Evolutionary conservation across 352 stramenopile genomes (phyloP).

Genomic region (Pythium dissimile): DNA sequence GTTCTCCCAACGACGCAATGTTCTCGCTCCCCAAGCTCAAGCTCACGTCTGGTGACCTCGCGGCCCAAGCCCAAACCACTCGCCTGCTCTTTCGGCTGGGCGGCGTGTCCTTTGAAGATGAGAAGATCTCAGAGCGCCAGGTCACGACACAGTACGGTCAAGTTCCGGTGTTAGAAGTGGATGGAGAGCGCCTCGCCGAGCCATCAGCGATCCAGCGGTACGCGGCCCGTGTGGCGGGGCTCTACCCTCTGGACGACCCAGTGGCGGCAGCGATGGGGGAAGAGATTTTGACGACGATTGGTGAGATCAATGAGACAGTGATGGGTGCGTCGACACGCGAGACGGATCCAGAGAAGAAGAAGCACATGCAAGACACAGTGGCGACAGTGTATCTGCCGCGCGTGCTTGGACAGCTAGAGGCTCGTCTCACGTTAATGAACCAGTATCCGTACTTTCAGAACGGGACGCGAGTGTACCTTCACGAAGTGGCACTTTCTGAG

Average conservation of each 20-base stretch:
- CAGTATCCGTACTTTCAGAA: background rate
- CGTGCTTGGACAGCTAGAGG: background rate
- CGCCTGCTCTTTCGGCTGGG: constrained; percentile 57
- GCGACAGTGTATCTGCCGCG: background rate
- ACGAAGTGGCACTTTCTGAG: constrained; percentile 17
- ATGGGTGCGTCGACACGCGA: background rate
- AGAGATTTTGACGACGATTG: constrained; percentile 32
- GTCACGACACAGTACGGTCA: constrained; percentile 34
- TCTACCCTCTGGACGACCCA: constrained; percentile 38
- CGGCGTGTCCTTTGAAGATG: constrained; percentile 56
- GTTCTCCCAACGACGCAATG: too few species aligned
- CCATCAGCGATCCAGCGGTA: constrained; percentile 53
- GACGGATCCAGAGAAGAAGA: constrained; percentile 1
- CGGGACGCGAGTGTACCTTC: constrained; percentile 8
- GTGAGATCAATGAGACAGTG: constrained; percentile 13
- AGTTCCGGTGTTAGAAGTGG: constrained; percentile 42
- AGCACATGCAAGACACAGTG: constrained; percentile 6
- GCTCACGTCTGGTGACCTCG: constrained; percentile 58
- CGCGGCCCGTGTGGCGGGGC: constrained; percentile 43
- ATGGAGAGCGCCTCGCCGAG: constrained; percentile 43
- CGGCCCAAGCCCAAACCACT: constrained; percentile 35
- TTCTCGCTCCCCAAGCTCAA: constrained; percentile 33
- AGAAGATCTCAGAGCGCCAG: constrained; percentile 14
- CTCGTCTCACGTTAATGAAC: background rate
- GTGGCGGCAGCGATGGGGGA: constrained; percentile 37